Evolutionary conservation across 805 yeast species (phyloP).

Genomic region (Kuraishia hungarica): DNA sequence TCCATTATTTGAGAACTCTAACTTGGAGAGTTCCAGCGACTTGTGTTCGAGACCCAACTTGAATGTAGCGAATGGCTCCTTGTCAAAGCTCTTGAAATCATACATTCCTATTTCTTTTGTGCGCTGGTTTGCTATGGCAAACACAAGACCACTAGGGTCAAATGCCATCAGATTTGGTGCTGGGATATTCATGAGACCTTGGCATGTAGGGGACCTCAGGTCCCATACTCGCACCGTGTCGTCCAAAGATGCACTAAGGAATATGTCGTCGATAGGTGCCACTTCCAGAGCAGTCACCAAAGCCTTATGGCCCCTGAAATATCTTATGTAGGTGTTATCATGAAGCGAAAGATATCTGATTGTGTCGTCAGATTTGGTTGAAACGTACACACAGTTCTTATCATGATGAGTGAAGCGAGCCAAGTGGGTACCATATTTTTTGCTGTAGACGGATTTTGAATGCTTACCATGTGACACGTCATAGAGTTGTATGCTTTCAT

Average conservation of each 20-base stretch:
- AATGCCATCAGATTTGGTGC: constrained; percentile 52
- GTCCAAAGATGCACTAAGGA: constrained; percentile 66
- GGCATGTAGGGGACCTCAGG: constrained; percentile 53
- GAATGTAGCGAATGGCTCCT: constrained; percentile 44
- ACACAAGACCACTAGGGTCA: constrained; percentile 80
- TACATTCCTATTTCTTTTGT: constrained; percentile 45
- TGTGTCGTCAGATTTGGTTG: constrained; percentile 70
- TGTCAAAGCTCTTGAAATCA: constrained; percentile 49
- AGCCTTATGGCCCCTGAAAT: constrained; percentile 81
- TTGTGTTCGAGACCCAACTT: constrained; percentile 20
- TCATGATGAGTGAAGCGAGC: constrained; percentile 78
- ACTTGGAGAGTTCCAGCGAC: constrained; percentile 11
- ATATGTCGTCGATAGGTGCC: constrained; percentile 57
- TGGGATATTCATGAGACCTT: constrained; percentile 50
- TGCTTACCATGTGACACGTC: constrained; percentile 65
- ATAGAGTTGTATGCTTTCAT: constrained; percentile 77
- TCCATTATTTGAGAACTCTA: constrained; percentile 38
- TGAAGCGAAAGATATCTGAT: constrained; percentile 70
- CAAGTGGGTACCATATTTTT: constrained; percentile 86
- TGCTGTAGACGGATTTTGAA: constrained; percentile 62
- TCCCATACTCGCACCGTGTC: constrained; percentile 87
- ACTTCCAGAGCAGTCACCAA: constrained; percentile 67
- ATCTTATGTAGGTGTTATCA: constrained; percentile 73
- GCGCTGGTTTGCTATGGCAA: constrained; percentile 53
- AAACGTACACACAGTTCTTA: constrained; percentile 69